phyloP scores from a whole-genome alignment of 371 early-diverging fungal species.

The Rhizopus arrhizus region DNA sequence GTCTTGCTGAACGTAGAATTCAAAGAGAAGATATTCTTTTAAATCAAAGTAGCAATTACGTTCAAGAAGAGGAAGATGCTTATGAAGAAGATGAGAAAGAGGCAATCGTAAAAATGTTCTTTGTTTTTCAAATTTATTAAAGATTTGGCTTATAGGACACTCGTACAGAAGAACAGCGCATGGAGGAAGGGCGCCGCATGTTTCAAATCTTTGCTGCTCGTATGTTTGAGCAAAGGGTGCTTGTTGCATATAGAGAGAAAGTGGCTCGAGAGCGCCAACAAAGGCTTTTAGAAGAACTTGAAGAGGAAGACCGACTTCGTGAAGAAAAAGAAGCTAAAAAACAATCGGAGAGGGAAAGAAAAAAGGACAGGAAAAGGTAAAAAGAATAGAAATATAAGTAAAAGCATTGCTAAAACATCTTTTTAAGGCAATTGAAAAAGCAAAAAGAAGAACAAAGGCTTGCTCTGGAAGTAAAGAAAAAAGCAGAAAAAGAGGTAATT shows the following conservation, averaged over 20 bases:
- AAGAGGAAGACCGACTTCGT: conserved; percentile 76
- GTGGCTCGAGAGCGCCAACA: conserved; percentile 81
- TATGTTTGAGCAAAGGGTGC: conserved; percentile 93
- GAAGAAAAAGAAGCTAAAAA: conserved; percentile 71
- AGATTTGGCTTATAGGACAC: conserved; percentile 53
- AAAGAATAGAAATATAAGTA: neutral
- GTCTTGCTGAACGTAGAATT: conserved; percentile 86
- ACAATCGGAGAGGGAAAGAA: conserved; percentile 69
- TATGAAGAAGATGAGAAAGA: conserved; percentile 49
- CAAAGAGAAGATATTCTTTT: conserved; percentile 68
- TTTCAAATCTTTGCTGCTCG: conserved; percentile 94
- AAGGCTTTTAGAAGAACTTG: conserved; percentile 76
- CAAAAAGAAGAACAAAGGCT: conserved; percentile 48
- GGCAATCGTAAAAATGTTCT: neutral
- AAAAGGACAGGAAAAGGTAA: conserved; percentile 63
- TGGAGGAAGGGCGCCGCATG: conserved; percentile 90
- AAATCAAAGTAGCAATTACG: conserved; percentile 31
- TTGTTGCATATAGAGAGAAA: conserved; percentile 91
- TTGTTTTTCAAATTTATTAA: conserved; percentile 9
- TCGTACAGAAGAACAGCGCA: conserved; percentile 81
- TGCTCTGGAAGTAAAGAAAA: conserved; percentile 46
- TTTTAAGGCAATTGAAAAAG: conserved; percentile 38
- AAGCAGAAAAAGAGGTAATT: conserved; percentile 44
- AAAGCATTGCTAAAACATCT: neutral
- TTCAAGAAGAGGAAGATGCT: conserved; percentile 61